A percentile compares a stretch with the other conserved stretches of the same genome.
phyloP scores from a whole-genome alignment of 164 flowering plant species.

The Vitis amurensis region DNA sequence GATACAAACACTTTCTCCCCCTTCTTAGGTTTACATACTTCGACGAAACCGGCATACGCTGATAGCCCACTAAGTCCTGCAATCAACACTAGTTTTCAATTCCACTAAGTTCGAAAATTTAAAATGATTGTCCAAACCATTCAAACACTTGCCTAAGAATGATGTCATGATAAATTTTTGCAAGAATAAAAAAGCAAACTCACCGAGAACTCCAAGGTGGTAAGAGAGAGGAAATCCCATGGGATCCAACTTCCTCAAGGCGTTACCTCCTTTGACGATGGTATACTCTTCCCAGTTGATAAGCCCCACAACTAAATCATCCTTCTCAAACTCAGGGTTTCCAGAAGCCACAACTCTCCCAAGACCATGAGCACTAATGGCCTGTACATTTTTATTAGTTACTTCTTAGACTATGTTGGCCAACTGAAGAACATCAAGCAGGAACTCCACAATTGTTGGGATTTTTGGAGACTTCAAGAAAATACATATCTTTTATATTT shows the following conservation, averaged over 20 bases:
- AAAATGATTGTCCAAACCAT: neutral
- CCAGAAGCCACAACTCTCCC: constrained; percentile 69
- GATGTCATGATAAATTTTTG: too few relatives aligned
- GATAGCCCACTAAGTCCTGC: constrained; percentile 69
- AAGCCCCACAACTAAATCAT: constrained; percentile 60
- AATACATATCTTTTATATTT: too few relatives aligned
- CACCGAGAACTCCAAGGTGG: constrained; percentile 69
- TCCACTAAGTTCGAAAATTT: neutral
- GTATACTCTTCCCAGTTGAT: constrained; percentile 64
- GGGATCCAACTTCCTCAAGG: constrained; percentile 50
- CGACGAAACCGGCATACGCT: constrained; percentile 72
- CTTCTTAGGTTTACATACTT: constrained; percentile 65
- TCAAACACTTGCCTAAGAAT: neutral
- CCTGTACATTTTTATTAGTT: constrained; percentile 25
- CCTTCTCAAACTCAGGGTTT: constrained; percentile 48
- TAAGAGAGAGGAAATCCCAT: constrained; percentile 60
- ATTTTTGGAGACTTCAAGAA: too few relatives aligned
- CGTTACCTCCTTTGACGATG: constrained; percentile 24
- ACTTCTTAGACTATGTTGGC: too few relatives aligned
- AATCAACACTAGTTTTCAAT: neutral
- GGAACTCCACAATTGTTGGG: too few relatives aligned
- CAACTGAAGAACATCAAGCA: too few relatives aligned
- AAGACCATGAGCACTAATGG: constrained; percentile 55
- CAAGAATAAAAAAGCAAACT: neutral
- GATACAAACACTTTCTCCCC: constrained; percentile 85